Conservation (phyloP, 2,329 filamentous ascomycete species). For the Phaeosphaeriaceae sp. region DNA sequence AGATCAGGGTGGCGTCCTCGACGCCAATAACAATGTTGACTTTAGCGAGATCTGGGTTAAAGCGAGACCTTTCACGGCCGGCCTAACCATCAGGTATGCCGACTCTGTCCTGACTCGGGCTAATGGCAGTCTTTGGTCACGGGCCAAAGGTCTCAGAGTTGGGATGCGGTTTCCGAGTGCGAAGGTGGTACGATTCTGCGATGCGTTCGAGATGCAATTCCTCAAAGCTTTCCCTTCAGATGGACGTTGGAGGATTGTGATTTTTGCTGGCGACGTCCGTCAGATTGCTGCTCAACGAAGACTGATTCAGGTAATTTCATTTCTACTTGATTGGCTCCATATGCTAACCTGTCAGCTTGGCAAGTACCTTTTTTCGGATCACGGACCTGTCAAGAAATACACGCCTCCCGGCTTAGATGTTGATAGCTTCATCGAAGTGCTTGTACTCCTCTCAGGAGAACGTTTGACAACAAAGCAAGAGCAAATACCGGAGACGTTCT, state of each 20-base stretch:
- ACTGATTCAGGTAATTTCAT: not conserved
- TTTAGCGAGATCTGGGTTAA: constrained; percentile 1
- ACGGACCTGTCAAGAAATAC: constrained; percentile 1
- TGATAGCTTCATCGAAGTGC: constrained; percentile 2
- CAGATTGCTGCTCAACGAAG: not conserved
- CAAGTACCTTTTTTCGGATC: not conserved
- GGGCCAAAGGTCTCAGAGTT: not conserved
- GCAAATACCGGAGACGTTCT: not conserved
- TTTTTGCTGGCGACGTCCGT: not conserved
- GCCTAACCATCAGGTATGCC: not conserved
- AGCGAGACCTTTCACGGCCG: constrained; percentile 1
- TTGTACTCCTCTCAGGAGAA: constrained; percentile 1
- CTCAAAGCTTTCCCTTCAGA: not conserved
- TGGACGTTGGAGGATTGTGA: constrained; percentile 1
- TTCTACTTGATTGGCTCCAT: not conserved
- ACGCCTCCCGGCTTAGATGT: not conserved
- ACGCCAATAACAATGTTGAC: constrained; percentile 1
- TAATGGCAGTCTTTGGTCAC: not conserved
- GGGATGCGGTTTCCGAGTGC: constrained; percentile 1
- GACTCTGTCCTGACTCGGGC: constrained; percentile 1
- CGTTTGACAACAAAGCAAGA: not conserved
- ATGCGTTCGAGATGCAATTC: constrained; percentile 1
- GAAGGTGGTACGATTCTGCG: not conserved
- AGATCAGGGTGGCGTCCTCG: constrained; percentile 1
- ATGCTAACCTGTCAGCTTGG: constrained; percentile 1